A percentile compares a stretch with the other conserved stretches of the same genome.
These are phyloP conservation scores for Neopestalotiopsis sp. DNA, from an alignment of 2,329 filamentous ascomycete genomes.

Conservation along the genomic window DNA sequence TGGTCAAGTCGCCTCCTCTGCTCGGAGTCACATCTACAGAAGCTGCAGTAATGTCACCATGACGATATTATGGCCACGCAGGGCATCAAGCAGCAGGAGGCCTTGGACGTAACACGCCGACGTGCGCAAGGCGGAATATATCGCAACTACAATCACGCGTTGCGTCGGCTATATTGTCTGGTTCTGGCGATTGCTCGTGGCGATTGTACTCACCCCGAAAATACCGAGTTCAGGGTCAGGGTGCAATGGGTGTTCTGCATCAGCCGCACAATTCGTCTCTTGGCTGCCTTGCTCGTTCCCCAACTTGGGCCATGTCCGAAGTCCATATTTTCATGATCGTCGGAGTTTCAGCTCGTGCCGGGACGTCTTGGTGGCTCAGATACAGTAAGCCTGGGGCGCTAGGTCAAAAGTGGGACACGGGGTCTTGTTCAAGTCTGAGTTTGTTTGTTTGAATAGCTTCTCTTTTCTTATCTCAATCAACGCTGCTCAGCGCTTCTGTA, in stretches of 20 bases:
- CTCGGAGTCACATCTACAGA: too few relatives aligned
- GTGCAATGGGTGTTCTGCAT: neutral
- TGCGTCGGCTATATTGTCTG: too few relatives aligned
- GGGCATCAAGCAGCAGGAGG: too few relatives aligned
- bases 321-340: neutral
- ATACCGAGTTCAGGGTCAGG: too few relatives aligned
- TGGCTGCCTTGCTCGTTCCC: neutral
- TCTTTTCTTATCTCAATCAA: conserved; percentile 27
- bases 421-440: neutral
- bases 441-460: conserved; percentile 15
- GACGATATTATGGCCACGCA: too few relatives aligned
- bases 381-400: neutral
- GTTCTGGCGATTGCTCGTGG: neutral
- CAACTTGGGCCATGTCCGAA: neutral
- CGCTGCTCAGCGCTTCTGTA: conserved; percentile 26
- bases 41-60: too few relatives aligned
- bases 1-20: too few relatives aligned
- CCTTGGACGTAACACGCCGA: too few relatives aligned
- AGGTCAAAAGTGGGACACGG: neutral
- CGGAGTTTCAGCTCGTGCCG: neutral
- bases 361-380: neutral
- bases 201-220: neutral
- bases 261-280: neutral
- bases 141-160: too few relatives aligned
- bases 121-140: too few relatives aligned